Evolutionary conservation across 305 asterid species (phyloP).

Genomic region (Solanum hybrid): DNA sequence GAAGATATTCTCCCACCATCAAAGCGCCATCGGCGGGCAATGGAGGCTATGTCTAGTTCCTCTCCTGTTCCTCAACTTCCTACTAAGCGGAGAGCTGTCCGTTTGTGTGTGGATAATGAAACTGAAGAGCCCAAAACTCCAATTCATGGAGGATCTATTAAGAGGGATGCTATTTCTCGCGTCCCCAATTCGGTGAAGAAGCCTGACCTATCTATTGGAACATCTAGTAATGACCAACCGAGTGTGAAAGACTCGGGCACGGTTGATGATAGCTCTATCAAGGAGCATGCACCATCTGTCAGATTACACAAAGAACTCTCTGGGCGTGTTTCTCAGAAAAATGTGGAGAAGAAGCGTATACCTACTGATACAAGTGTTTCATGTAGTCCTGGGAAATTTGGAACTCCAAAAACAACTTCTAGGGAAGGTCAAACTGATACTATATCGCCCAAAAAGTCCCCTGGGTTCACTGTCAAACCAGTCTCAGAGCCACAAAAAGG

Average conservation of each 20-base stretch:
- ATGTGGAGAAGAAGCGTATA: slow-evolving; percentile 35
- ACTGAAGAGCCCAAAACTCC: slow-evolving; percentile 85
- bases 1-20: slow-evolving; percentile 61
- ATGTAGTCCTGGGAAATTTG: slow-evolving; percentile 27
- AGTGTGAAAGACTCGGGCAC: slow-evolving; percentile 24
- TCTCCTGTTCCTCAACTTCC: slow-evolving; percentile 27
- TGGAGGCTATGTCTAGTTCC: slow-evolving; percentile 30
- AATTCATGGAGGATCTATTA: slow-evolving; percentile 60
- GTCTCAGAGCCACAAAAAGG: slow-evolving; percentile 30
- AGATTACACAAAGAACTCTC: slow-evolving; percentile 17
- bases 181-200: slow-evolving; percentile 28
- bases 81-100: slow-evolving; percentile 72
- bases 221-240: slow-evolving; percentile 16
- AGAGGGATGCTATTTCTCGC: slow-evolving; percentile 24
- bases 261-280: slow-evolving; percentile 23
- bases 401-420: slow-evolving; percentile 24
- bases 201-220: slow-evolving; percentile 20
- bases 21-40: slow-evolving; percentile 51
- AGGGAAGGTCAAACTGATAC: slow-evolving; percentile 33
- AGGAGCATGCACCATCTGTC: slow-evolving; percentile 33
- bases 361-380: slow-evolving; percentile 18
- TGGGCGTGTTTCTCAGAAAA: slow-evolving; percentile 33
- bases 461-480: slow-evolving; percentile 24
- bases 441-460: slow-evolving; percentile 46
- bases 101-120: slow-evolving; percentile 53